phyloP scores from a whole-genome alignment of 176 grass and related monocot genomes.

The Aegilops longissima region DNA sequence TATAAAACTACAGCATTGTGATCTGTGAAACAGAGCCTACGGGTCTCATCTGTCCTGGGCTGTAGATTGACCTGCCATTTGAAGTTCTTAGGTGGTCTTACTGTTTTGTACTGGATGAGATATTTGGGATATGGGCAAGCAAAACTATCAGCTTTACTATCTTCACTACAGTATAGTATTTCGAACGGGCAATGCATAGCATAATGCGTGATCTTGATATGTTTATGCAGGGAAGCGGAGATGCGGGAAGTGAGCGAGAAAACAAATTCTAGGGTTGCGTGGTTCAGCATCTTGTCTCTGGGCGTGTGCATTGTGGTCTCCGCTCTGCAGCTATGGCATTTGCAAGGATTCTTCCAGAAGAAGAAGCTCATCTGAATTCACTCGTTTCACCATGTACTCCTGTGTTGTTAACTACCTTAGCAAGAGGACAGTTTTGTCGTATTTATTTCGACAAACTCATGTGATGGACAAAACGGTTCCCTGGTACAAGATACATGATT shows the following conservation, averaged over 20 bases:
- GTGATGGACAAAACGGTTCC: slow-evolving; percentile 15
- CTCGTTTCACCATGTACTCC: slow-evolving; percentile 34
- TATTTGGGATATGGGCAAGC: background rate
- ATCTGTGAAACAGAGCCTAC: background rate
- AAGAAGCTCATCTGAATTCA: slow-evolving; percentile 90
- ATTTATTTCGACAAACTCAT: slow-evolving; percentile 14
- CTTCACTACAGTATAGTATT: background rate
- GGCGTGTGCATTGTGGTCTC: slow-evolving; percentile 73
- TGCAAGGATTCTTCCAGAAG: slow-evolving; percentile 89
- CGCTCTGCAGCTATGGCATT: slow-evolving; percentile 78
- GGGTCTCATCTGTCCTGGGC: background rate
- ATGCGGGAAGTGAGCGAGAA: slow-evolving; percentile 89
- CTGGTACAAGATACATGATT: slow-evolving; percentile 32
- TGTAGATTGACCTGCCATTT: background rate
- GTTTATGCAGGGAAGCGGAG: slow-evolving; percentile 70
- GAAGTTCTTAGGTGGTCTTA: background rate
- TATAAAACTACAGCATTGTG: background rate
- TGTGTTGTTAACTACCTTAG: slow-evolving; percentile 35
- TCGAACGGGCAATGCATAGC: background rate
- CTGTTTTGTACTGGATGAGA: background rate
- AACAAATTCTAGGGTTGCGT: slow-evolving; percentile 85
- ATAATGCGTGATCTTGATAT: slow-evolving; percentile 23
- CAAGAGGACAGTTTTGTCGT: slow-evolving; percentile 37
- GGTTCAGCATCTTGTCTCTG: slow-evolving; percentile 88
- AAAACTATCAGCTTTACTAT: background rate